Base-by-base conservation (phyloP, 2,329 filamentous ascomycete species). In the Fusarium sp. region DNA sequence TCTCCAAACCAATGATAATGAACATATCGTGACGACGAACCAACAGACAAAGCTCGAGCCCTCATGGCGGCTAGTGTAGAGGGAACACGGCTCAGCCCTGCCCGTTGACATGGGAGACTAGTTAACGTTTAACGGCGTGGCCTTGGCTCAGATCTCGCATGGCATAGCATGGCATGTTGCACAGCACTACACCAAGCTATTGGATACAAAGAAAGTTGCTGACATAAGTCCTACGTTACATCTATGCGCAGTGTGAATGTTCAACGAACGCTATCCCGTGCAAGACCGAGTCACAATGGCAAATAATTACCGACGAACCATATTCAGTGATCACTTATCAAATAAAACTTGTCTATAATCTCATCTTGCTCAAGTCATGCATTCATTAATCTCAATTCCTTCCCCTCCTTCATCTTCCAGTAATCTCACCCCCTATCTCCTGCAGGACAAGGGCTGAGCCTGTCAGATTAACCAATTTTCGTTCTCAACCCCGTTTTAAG, bases 401-500 rank as follows among this genome's bases (percentile, higher is more conserved):
- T 23, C n/a, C n/a, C 7, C 26, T 53, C 27, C 53, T 50, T 49
- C 50, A 45, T 55, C 42, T 46, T 62, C n/a, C 50, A 46, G 37
- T 42, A 48, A 67, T 33, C 18, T 44, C 44, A 44, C 40, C 55
- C 59, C 49, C 45, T 72, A 23, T 55, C 49, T 55, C 37, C 17
- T 42, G 37, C 30, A 58, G 42, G 48, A 26, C 40, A 53, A 23
- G 23, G 18, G 40, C 23, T 60, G 18, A 38, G 37, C 35, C 33
- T 14, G 38, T 45, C 42, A 54, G 49, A 58, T 45, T 49, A 53
- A n/a, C 50, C 12, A 20, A 44, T 38, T 63, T 50, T 44, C 27
- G 26, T n/a, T 42, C 20, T 52, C 26, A 10, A 26, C 69, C 69
- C 69, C 69, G 64, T 61, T 71, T 72, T 20, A 72, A 50, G 60